A percentile compares a stretch with the other conserved stretches of the same genome.
Evolutionary conservation across 2,329 filamentous ascomycete species (phyloP).

Genomic region (Diplocarpon rosae): DNA sequence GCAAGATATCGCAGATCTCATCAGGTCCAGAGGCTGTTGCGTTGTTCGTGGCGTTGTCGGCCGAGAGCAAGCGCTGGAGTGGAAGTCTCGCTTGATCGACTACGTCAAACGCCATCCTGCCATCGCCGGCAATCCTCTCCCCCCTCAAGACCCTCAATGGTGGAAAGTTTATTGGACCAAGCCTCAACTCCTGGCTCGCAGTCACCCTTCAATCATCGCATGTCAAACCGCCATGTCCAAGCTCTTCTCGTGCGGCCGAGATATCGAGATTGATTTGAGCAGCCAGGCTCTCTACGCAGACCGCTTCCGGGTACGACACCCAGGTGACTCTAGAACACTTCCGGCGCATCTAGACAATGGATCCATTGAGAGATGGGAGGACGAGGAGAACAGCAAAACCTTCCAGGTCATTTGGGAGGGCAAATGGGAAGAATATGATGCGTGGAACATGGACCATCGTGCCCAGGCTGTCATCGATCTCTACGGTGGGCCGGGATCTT

Average conservation of each 20-base stretch:
- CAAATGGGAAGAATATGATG: slow-evolving; percentile 8
- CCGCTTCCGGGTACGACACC: slow-evolving; percentile 5
- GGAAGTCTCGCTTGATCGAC: slow-evolving; percentile 3
- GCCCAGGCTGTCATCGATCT: slow-evolving; percentile 4
- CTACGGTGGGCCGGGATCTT: slow-evolving; percentile 8
- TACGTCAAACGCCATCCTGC: slow-evolving; percentile 4
- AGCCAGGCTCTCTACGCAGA: slow-evolving; percentile 7
- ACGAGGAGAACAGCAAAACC: slow-evolving; percentile 4
- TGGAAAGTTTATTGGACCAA: slow-evolving; percentile 8
- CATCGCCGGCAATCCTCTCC: slow-evolving; percentile 2
- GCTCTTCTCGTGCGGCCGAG: slow-evolving; percentile 5
- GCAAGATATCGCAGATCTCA: slow-evolving; percentile 4
- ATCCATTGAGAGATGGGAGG: slow-evolving; percentile 8
- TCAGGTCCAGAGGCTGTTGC: slow-evolving; percentile 6
- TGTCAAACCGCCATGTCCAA: slow-evolving; percentile 5
- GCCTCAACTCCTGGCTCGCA: slow-evolving; percentile 6
- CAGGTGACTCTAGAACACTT: slow-evolving; percentile 4
- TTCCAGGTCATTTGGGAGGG: slow-evolving; percentile 7
- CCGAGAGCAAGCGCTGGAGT: slow-evolving; percentile 5
- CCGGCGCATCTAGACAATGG: slow-evolving; percentile 7
- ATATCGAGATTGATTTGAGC: slow-evolving; percentile 3
- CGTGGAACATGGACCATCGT: slow-evolving; percentile 6
- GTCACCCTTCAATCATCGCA: slow-evolving; percentile 4
- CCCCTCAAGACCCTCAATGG: slow-evolving; percentile 1
- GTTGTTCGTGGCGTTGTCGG: slow-evolving; percentile 6